Percentiles rank a stretch among this genome's conserved stretches.
phyloP scores from a whole-genome alignment of 106 monocot genomes.

The Gastrodia elata region DNA sequence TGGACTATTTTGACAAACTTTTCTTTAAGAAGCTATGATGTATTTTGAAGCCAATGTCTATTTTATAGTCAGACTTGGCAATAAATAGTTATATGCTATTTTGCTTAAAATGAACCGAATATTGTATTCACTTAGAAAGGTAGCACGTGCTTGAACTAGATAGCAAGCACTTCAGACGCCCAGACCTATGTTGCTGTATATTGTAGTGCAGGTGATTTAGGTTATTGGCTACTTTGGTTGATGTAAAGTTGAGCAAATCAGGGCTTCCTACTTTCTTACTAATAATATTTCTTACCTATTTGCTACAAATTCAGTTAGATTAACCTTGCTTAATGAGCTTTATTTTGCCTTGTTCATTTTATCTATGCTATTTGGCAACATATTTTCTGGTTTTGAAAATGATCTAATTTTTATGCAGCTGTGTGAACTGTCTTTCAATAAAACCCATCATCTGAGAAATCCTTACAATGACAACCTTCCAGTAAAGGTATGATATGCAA shows the following conservation, averaged over 20 bases:
- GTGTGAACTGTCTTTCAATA: slow-evolving; percentile 92
- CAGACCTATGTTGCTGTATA: background rate
- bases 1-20: too few species aligned
- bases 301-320: background rate
- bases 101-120: background rate
- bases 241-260: background rate
- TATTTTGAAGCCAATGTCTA: background rate
- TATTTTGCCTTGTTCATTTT: background rate
- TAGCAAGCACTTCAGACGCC: background rate
- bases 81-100: background rate
- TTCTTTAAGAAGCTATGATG: background rate
- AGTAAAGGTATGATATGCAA: slow-evolving; percentile 63
- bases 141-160: background rate
- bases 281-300: background rate
- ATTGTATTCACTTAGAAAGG: background rate
- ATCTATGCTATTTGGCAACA: background rate
- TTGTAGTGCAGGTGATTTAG: background rate
- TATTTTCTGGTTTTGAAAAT: background rate
- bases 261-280: background rate
- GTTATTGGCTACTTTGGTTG: background rate
- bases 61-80: background rate
- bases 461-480: slow-evolving; percentile 99
- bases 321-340: background rate
- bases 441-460: slow-evolving; percentile 95
- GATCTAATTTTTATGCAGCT: slow-evolving; percentile 42